These are phyloP conservation scores for Selenicereus undatus DNA, from an alignment of 148 eudicot species.

Conservation along the genomic window DNA sequence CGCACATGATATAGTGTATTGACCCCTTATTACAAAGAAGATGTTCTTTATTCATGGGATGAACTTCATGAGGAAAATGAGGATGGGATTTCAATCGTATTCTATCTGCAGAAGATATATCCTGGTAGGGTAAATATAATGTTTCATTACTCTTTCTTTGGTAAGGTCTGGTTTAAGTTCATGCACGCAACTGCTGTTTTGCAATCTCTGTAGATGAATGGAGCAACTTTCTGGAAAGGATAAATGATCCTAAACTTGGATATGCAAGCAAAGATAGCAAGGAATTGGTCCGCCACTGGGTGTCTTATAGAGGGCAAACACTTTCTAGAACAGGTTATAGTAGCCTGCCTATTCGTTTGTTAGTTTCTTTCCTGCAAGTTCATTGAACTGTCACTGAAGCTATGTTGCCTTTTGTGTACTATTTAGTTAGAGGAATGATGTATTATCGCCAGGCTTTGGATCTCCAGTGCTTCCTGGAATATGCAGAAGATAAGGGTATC, in stretches of 20 bases:
- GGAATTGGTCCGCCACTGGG: conserved; percentile 84
- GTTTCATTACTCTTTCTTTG: conserved; percentile 11
- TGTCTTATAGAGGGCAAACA: conserved; percentile 96
- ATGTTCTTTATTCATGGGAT: conserved; percentile 86
- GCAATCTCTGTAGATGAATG: conserved; percentile 65
- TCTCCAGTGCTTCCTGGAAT: conserved; percentile 88
- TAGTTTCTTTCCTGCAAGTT: conserved; percentile 6
- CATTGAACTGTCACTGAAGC: conserved; percentile 16
- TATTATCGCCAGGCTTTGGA: conserved; percentile 91
- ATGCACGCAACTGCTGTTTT: conserved; percentile 7
- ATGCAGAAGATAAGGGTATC: conserved; percentile 71
- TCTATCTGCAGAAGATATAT: conserved; percentile 94
- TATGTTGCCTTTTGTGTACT: conserved; percentile 20
- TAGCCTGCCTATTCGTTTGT: conserved; percentile 5
- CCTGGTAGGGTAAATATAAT: conserved; percentile 60
- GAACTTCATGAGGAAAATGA: conserved; percentile 88
- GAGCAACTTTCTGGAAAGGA: conserved; percentile 66
- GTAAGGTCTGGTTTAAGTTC: conserved; percentile 7
- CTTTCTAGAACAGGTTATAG: conserved; percentile 90
- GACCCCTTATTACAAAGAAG: conserved; percentile 95
- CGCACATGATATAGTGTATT: conserved; percentile 54
- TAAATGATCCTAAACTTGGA: conserved; percentile 49
- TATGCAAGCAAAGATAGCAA: conserved; percentile 43
- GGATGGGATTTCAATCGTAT: conserved; percentile 86
- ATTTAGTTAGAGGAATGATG: conserved; percentile 97